These are phyloP conservation scores for Pachyrhizus erosus DNA, from an alignment of 306 rosid genomes.

Conservation along the genomic window DNA sequence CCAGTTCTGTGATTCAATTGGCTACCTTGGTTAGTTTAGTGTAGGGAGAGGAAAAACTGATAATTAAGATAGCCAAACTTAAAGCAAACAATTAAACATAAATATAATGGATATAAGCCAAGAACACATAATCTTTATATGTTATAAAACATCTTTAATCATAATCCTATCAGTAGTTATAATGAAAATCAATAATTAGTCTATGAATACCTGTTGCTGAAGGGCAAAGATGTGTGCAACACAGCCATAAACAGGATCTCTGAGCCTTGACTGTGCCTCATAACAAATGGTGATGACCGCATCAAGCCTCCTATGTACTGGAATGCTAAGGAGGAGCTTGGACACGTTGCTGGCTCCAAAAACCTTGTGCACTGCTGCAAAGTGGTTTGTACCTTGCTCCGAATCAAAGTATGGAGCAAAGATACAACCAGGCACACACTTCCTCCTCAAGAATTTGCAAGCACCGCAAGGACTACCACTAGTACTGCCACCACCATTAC, in stretches of 20 bases:
- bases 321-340: constrained; percentile 77
- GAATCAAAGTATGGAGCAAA: constrained; percentile 92
- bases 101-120: neutral
- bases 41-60: neutral
- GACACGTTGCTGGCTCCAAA: constrained; percentile 96
- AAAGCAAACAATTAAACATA: neutral
- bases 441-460: constrained; percentile 83
- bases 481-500: constrained; percentile 12
- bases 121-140: neutral
- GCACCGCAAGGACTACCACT: constrained; percentile 81
- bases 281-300: constrained; percentile 83
- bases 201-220: constrained; percentile 82
- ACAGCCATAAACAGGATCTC: constrained; percentile 92
- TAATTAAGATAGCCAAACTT: neutral
- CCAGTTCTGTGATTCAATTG: constrained; percentile 6
- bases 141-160: neutral
- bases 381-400: constrained; percentile 84
- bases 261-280: constrained; percentile 83
- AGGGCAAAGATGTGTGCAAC: constrained; percentile 87
- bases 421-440: constrained; percentile 78
- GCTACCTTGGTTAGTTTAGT: neutral
- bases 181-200: neutral
- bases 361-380: constrained; percentile 91
- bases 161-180: neutral
- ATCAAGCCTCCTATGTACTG: constrained; percentile 71